Evolutionary conservation across 306 rosid species (phyloP).

Genomic region (Quercus alba): DNA sequence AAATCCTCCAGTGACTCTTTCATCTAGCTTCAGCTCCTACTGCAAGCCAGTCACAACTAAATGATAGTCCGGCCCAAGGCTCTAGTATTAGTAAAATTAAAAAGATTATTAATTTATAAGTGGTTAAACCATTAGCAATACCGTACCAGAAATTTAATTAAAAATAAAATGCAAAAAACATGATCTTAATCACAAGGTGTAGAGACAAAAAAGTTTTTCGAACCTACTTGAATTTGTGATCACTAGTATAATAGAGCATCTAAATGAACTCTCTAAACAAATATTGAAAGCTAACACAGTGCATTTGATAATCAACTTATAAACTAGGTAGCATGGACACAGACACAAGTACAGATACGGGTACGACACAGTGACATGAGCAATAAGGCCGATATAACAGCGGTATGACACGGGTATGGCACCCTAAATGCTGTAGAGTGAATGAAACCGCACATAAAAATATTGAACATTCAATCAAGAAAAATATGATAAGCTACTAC

Average conservation of each 20-base stretch:
- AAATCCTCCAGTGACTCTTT: too few species aligned
- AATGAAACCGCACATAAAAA: background rate
- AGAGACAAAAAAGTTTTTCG: background rate
- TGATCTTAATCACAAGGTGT: background rate
- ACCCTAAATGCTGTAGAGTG: background rate
- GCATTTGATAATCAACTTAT: background rate
- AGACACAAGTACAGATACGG: too few species aligned
- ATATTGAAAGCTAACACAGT: background rate
- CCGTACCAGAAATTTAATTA: background rate
- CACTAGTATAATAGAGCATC: background rate
- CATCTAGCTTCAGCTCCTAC: too few species aligned
- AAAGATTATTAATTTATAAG: background rate
- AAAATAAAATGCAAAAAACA: background rate
- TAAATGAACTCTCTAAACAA: background rate
- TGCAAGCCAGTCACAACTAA: background rate
- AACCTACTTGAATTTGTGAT: background rate
- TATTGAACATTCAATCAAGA: background rate
- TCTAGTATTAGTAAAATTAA: background rate
- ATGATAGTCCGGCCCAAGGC: background rate
- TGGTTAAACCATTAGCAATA: background rate
- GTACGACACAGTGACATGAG: background rate
- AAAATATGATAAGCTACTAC: conserved; percentile 23
- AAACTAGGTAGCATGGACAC: background rate
- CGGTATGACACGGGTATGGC: too few species aligned
- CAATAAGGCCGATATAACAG: background rate